Percentiles rank a stretch among this genome's conserved stretches.
Evolutionary conservation across 352 stramenopile genomes (phyloP).

Genomic region (Phytophthora chlamydospora): DNA sequence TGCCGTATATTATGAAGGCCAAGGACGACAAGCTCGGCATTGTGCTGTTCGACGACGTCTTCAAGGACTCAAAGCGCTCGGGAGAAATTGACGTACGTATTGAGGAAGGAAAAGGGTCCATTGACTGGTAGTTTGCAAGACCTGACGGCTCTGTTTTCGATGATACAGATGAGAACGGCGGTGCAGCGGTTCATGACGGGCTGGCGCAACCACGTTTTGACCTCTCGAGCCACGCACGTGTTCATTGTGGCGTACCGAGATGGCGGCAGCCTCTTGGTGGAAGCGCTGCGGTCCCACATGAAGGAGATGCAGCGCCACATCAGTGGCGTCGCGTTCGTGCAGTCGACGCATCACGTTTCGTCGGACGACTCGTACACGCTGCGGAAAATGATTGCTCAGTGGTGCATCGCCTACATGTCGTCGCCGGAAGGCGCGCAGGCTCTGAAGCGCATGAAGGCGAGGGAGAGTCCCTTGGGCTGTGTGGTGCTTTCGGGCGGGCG

Average conservation of each 20-base stretch:
- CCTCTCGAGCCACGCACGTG: conserved; percentile 66
- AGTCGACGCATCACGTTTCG: conserved; percentile 66
- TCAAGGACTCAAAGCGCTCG: conserved; percentile 53
- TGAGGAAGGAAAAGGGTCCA: not conserved
- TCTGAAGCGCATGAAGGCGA: conserved; percentile 62
- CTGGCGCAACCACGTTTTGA: conserved; percentile 74
- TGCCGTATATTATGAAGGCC: conserved; percentile 78
- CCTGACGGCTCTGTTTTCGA: conserved; percentile 15
- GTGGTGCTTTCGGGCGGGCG: conserved; percentile 54
- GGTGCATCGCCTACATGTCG: conserved; percentile 64
- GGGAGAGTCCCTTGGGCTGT: conserved; percentile 62
- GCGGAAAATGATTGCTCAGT: conserved; percentile 74
- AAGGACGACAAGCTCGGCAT: conserved; percentile 77
- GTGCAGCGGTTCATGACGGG: conserved; percentile 70
- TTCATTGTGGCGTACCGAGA: conserved; percentile 72
- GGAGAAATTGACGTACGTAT: conserved; percentile 61
- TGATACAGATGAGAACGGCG: conserved; percentile 55
- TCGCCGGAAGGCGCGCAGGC: conserved; percentile 38
- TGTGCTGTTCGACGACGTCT: conserved; percentile 72
- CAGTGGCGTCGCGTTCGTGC: conserved; percentile 70
- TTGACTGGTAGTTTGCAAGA: not conserved
- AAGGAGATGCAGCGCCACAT: conserved; percentile 74
- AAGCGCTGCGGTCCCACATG: conserved; percentile 58
- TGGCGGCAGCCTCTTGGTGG: conserved; percentile 58
- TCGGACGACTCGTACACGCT: conserved; percentile 64